Conservation (phyloP, 352 stramenopile species). For the Pythium sp. region DNA sequence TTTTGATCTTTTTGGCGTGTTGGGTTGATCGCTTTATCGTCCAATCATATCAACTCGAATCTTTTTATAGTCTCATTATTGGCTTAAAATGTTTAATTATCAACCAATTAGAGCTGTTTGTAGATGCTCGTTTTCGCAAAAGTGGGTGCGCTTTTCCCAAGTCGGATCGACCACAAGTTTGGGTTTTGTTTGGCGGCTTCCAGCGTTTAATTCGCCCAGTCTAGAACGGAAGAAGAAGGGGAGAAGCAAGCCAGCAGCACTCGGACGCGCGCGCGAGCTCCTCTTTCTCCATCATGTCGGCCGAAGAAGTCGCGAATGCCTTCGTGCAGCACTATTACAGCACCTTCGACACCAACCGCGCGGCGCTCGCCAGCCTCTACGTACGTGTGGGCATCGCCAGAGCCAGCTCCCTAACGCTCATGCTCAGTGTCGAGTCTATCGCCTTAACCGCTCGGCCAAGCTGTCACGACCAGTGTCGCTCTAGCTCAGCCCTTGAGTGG, state of each 20-base stretch:
- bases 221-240: conserved; percentile 2
- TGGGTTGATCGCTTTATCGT: conserved; percentile 14
- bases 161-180: conserved; percentile 14
- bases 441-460: too few species aligned
- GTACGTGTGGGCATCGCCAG: conserved; percentile 34
- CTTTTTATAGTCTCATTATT: not conserved
- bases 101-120: not conserved
- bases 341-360: conserved; percentile 82
- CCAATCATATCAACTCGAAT: conserved; percentile 16
- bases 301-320: conserved; percentile 78
- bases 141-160: conserved; percentile 4
- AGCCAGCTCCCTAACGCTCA: not conserved
- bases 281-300: conserved; percentile 55
- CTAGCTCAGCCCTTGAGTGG: not conserved
- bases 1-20: not conserved
- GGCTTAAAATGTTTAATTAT: not conserved
- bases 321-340: conserved; percentile 89
- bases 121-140: conserved; percentile 10
- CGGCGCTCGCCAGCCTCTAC: conserved; percentile 72
- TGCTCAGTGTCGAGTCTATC: not conserved
- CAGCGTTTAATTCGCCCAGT: not conserved
- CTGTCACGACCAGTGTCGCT: not conserved
- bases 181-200: not conserved
- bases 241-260: not conserved
- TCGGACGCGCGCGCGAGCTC: conserved; percentile 4